Base-by-base conservation (phyloP, 108 stramenopile genomes). In the Epipyxis sp. region DNA sequence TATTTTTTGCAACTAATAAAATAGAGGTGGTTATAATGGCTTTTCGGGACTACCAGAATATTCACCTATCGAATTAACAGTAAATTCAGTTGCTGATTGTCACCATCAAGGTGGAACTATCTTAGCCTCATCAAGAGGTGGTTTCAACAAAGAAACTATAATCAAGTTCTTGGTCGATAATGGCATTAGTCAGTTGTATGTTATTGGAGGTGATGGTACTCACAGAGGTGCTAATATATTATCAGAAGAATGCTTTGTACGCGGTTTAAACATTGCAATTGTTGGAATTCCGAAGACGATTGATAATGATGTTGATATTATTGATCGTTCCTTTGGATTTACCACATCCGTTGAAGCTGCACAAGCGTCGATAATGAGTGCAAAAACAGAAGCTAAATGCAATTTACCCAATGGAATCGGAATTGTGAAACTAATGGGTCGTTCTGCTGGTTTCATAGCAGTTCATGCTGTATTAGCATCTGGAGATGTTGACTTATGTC, bases 181-280 rank as follows among this genome's bases (percentile, higher is more conserved):
- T 59, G 86, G 87, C 37, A 88, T 97, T 65, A 87, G 86, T 61
- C 93, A 94, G 72, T 84, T 98, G 10, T 98, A 90, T 84, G 92
- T 98, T 35, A 94, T 98, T 84, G 97, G 97, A 42, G 97, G 97
- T 6, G 97, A 98, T 85, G 97, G 97, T 39, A 98, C 97, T 37
- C 95, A 97, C 85, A 88, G 97, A 6, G 97, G 95, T 34, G 95
- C 95, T 39, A 90, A 91, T 76, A 80, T 83, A 79, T 45, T 84
- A 42, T 92, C 93, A 46, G 90, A 92, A 62, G 95, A 72, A 45
- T 83, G 83, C 78, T 69, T 80, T 40, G 37, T 1, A 37, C 77
- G 83, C 44, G 44, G 58, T 16, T 59, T 94, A 69, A 93, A 96
- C 88, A 86, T 97, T 1, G 91, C 96, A 1, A 94, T 98, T 27